These are phyloP conservation scores for Podospora pseudoanserina DNA, from an alignment of 495 filamentous ascomycete genomes.

Conservation along the genomic window DNA sequence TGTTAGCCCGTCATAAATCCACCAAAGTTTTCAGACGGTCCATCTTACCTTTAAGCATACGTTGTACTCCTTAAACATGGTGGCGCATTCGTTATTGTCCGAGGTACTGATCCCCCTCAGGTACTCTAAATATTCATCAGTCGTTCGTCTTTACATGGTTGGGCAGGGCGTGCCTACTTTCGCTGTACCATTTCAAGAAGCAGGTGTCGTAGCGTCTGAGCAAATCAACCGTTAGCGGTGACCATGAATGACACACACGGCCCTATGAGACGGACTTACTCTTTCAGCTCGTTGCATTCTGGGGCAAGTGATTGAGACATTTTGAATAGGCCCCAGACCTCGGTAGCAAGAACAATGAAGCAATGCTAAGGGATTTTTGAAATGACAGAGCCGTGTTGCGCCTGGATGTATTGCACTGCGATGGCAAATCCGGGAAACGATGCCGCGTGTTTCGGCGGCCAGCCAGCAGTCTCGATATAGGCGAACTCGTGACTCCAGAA, in stretches of 20 bases:
- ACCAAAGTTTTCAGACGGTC: not conserved
- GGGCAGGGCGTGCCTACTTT: constrained; percentile 57
- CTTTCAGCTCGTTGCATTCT: constrained; percentile 84
- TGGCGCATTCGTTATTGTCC: constrained; percentile 74
- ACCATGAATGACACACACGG: not conserved
- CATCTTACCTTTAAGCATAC: constrained; percentile 67
- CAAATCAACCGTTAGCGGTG: not conserved
- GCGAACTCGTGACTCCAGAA: not conserved
- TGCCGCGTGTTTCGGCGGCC: not conserved
- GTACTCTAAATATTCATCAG: constrained; percentile 57
- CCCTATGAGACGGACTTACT: constrained; percentile 52
- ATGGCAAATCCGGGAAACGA: not conserved
- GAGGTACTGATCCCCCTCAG: constrained; percentile 68
- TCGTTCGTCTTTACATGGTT: not conserved
- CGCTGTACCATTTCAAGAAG: constrained; percentile 95
- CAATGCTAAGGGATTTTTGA: not conserved
- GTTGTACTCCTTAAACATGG: constrained; percentile 82
- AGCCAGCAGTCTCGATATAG: not conserved
- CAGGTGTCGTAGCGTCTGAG: constrained; percentile 81
- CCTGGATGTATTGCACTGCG: not conserved
- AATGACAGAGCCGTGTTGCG: not conserved
- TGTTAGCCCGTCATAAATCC: not conserved
- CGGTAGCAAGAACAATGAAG: not conserved
- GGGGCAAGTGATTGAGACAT: constrained; percentile 58
- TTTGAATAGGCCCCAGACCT: constrained; percentile 7